Percentiles rank a stretch among this genome's conserved stretches.
phyloP scores from a whole-genome alignment of 2,329 filamentous ascomycete genomes.

The Diaporthe sp. region DNA sequence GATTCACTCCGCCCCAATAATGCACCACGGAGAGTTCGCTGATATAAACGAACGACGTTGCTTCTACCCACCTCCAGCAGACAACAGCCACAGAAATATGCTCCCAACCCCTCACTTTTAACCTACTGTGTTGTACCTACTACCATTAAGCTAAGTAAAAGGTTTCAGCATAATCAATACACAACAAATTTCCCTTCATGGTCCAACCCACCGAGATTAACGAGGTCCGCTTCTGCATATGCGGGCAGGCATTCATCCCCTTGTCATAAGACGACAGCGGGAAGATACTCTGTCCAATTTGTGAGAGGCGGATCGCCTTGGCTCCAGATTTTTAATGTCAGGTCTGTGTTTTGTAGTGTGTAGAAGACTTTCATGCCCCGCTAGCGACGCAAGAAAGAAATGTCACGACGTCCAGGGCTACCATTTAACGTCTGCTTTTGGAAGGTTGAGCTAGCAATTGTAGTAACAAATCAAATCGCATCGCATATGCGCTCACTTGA shows the following conservation, averaged over 20 bases:
- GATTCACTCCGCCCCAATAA: neutral
- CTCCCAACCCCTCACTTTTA: neutral
- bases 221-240: neutral
- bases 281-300: conserved; percentile 7
- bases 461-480: neutral
- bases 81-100: neutral
- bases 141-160: neutral
- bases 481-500: no score
- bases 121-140: neutral
- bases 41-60: conserved; percentile 9
- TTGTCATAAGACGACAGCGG: neutral
- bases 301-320: neutral
- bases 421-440: neutral
- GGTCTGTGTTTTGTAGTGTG: neutral
- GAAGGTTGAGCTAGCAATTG: neutral
- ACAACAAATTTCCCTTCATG: neutral
- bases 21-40: neutral
- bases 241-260: neutral
- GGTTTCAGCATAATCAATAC: neutral
- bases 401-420: neutral
- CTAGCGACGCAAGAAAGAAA: neutral
- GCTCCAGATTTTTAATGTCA: neutral
- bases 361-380: neutral
- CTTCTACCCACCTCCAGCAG: neutral
- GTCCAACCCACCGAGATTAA: conserved; percentile 3